Percentiles rank a stretch among this genome's conserved stretches.
Evolutionary conservation across 306 rosid genomes (phyloP).

Genomic region (Acacia acuminata): DNA sequence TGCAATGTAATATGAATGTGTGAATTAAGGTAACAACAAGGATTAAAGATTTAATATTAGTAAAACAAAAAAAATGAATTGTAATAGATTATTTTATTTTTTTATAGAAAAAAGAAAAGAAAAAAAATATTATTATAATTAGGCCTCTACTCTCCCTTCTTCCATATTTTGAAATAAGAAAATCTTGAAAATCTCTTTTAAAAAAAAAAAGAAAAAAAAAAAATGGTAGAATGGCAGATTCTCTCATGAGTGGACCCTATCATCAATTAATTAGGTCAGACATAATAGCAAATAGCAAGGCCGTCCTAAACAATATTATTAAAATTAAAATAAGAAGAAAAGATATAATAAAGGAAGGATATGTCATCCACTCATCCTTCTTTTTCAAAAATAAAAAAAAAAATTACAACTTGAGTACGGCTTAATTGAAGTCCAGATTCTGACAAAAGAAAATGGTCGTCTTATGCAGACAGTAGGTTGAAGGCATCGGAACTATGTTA

Average conservation of each 20-base stretch:
- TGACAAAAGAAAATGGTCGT: constrained; percentile 7
- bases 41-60: too few species aligned
- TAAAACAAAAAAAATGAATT: neutral
- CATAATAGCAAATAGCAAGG: neutral
- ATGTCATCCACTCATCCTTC: neutral
- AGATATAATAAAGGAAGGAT: neutral
- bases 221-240: too few species aligned
- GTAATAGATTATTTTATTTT: too few species aligned
- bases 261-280: constrained; percentile 2
- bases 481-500: neutral
- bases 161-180: neutral
- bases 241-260: neutral
- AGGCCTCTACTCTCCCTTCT: neutral
- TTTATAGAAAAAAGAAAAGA: too few species aligned
- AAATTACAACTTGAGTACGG: constrained; percentile 19
- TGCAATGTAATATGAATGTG: too few species aligned
- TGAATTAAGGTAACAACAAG: too few species aligned
- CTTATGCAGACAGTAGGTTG: neutral
- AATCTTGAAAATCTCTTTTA: too few species aligned
- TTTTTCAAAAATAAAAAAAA: neutral
- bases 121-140: too few species aligned
- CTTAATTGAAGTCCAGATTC: neutral
- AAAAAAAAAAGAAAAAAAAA: too few species aligned
- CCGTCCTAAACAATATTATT: neutral
- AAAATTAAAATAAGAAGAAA: neutral